Base-by-base conservation (phyloP, 2,329 filamentous ascomycete species). In the Diaporthe sp. region DNA sequence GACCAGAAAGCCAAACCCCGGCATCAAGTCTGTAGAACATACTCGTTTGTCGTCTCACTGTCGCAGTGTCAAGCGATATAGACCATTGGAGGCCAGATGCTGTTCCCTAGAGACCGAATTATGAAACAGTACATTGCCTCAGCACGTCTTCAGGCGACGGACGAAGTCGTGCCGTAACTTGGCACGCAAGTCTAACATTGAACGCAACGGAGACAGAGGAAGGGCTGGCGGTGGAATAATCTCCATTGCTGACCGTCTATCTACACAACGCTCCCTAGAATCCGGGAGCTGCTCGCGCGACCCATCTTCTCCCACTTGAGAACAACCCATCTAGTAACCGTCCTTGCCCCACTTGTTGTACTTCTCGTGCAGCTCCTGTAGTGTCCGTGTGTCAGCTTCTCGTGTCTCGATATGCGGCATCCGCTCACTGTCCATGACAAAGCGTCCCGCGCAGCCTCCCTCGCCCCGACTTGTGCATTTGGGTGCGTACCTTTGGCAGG, bases 331-430 rank as follows among this genome's bases (percentile, higher is more conserved):
- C 83, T 88, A 94, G 87, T 94, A 98, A 80, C 95, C 96, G 80
- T 98, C 97, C 92, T 98, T 98, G 86, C 97, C 97, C 92, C 95
- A 98, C 91, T 99, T 99, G 94, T 99, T 99, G 92, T 94, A 98
- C 88, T 94, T 94, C 81, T 99, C 97, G 88, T 99, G 97, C 79
- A 98, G 92, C 82, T 93, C 90, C 95, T 97, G 81, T 75, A 67
- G 46, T 22, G 5, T 39, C 34, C n/a, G 31, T 2, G 13, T 49
- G 74, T 78, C 19, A 80, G 76, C 76, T 51, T 58, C 59, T 44
- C 59, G 77, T 72, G 61, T 58, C 28, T 31, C 44, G 22, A 12
- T 4, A 25, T 25, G 13, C n/a, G 31, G 59, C 28, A 3, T 15
- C n/a, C 5, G 10, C 37, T 28, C n/a, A 9, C n/a, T 57, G 59